Conservation (phyloP, 495 filamentous ascomycete genomes). For the Trichoderma orchidacearum region DNA sequence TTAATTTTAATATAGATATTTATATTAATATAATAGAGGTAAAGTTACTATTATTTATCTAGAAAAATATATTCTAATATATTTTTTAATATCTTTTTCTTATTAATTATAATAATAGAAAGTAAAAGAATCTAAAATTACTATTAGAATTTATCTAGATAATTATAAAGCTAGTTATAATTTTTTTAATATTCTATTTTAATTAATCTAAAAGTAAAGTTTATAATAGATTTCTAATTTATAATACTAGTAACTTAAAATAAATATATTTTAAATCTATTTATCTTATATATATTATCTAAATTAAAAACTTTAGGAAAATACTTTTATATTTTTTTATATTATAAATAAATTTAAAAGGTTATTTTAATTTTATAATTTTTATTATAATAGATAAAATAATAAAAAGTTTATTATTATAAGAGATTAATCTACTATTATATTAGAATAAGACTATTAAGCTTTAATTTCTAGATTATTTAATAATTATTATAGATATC, state of each 20-base stretch:
- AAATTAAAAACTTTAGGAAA: constrained; percentile 1
- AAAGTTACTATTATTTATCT: not conserved
- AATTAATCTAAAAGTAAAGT: constrained; percentile 1
- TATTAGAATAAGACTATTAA: not conserved
- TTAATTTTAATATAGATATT: constrained; percentile 3
- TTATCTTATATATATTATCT: constrained; percentile 3
- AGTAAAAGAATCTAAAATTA: not conserved
- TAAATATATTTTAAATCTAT: too few species aligned
- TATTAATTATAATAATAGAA: not conserved
- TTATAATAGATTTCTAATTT: too few species aligned
- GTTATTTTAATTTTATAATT: not conserved
- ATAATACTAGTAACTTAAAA: too few species aligned
- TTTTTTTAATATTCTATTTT: not conserved
- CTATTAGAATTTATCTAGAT: not conserved
- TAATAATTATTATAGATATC: not conserved
- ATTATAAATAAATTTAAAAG: not conserved
- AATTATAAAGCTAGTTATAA: not conserved
- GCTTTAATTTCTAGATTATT: not conserved
- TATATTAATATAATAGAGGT: constrained; percentile 1
- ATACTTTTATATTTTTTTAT: not conserved
- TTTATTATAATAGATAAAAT: not conserved
- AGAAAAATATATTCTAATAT: too few species aligned
- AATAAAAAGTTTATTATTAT: not conserved
- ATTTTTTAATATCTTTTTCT: not conserved
- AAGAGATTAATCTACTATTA: not conserved